Percentiles rank a stretch among this genome's conserved stretches.
Evolutionary conservation across 2,329 filamentous ascomycete genomes (phyloP).

Genomic region (Penicillium capsulatum): DNA sequence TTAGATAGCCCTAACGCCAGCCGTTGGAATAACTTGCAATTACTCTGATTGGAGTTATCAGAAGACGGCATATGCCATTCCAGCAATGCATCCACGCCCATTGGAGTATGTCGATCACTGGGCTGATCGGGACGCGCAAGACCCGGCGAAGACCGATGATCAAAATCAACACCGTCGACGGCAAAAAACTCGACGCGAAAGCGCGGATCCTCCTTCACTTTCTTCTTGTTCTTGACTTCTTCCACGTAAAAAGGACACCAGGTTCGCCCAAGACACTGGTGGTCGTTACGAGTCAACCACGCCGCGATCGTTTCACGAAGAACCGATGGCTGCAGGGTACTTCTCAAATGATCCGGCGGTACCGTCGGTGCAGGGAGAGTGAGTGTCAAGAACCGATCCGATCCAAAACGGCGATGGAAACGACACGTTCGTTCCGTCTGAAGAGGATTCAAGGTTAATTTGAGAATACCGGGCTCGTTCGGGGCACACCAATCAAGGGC

Average conservation of each 20-base stretch:
- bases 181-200: constrained; percentile 44
- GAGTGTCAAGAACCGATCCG: constrained; percentile 45
- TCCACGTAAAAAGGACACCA: constrained; percentile 47
- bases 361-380: constrained; percentile 32
- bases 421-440: constrained; percentile 43
- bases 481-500: constrained; percentile 38
- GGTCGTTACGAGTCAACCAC: constrained; percentile 40
- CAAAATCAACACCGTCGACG: constrained; percentile 42
- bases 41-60: constrained; percentile 36
- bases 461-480: constrained; percentile 34
- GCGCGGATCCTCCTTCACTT: constrained; percentile 22
- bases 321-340: constrained; percentile 20
- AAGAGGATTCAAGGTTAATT: constrained; percentile 40
- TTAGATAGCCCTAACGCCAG: constrained; percentile 44
- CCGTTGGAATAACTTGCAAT: constrained; percentile 46
- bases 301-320: constrained; percentile 34
- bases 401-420: constrained; percentile 45
- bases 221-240: constrained; percentile 34
- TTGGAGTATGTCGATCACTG: constrained; percentile 31
- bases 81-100: constrained; percentile 39
- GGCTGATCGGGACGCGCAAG: constrained; percentile 23
- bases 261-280: constrained; percentile 40
- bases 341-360: constrained; percentile 26
- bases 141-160: constrained; percentile 5
- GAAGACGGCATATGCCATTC: constrained; percentile 44